Base-by-base conservation (phyloP, 2,329 filamentous ascomycete genomes). In the Acarospora socialis region DNA sequence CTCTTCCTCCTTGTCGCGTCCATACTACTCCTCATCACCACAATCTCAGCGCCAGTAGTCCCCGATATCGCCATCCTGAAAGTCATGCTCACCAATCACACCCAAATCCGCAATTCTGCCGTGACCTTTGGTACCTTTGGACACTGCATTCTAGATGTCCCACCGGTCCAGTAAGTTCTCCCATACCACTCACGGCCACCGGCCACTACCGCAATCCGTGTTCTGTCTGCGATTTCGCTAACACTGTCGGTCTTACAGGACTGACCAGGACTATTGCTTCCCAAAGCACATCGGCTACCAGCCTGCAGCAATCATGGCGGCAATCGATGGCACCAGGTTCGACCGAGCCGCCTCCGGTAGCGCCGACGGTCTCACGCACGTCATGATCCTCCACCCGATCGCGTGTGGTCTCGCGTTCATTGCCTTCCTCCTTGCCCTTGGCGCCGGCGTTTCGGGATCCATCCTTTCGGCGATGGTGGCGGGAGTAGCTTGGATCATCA, bases 351-450 rank as follows among this genome's bases (percentile, higher is more conserved):
- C 61, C 13, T 51, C 54, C 35, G 50, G 56, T 38, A 63, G 66
- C 21, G 52, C 61, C 36, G 60, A 60, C 40, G 55, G 51, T 17
- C 57, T 76, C 23, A 74, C 71, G 24, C 57, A 59, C 40, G 66
- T 68, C 39, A 69, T 77, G 68, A 52, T 77, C 32, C 60, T 77
- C 36, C 72, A 77, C 55, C 70, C 73, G 17, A 55, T 77, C 44
- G 68, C 62, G n/a, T 60, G 62, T 37, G 69, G 56, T 34, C 49
- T 75, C 3, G 57, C 63, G 43, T 74, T 75, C 54, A 55, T 74
- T 39, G 66, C 69, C 37, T 73, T 73, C 52, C 46, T 72, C 28
- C 54, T 73, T 29, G 64, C 63, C 27, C 46, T 70, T 21, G 64
- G 63, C 38, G 54, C 68, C 3, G 66, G 67, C 36, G 37, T 67